phyloP scores from a whole-genome alignment of 306 rosid species.

The Acacia acuminata region DNA sequence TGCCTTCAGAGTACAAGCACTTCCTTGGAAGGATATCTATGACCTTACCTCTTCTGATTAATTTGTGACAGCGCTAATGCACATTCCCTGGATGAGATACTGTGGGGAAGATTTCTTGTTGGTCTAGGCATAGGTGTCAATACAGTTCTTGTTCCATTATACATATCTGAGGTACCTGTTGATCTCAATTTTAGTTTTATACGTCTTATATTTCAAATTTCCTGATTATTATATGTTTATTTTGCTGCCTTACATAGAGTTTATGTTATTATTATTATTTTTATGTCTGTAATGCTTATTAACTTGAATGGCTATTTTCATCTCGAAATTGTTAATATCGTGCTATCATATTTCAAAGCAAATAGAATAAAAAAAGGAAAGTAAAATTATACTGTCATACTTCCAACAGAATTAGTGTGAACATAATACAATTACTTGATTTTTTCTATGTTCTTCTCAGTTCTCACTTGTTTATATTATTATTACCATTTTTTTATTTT shows the following conservation, averaged over 20 bases:
- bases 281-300: not conserved
- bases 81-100: slow-evolving; percentile 69
- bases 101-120: slow-evolving; percentile 92
- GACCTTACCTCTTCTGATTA: slow-evolving; percentile 28
- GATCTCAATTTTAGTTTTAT: slow-evolving; percentile 21
- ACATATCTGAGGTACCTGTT: slow-evolving; percentile 76
- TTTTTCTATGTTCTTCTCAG: not conserved
- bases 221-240: not conserved
- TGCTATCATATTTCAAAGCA: slow-evolving; percentile 16
- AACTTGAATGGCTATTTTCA: not conserved
- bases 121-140: slow-evolving; percentile 94
- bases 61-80: slow-evolving; percentile 76
- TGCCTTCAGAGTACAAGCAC: slow-evolving; percentile 12
- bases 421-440: not conserved
- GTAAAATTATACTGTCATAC: not conserved
- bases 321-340: not conserved
- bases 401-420: not conserved
- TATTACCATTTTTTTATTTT: not conserved
- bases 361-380: not conserved
- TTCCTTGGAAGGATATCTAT: slow-evolving; percentile 15
- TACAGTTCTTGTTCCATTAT: slow-evolving; percentile 86
- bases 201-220: not conserved
- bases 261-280: not conserved
- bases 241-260: not conserved
- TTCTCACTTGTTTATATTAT: not conserved